Evolutionary conservation across 2,329 filamentous ascomycete species (phyloP).

Genomic region (Chrysosporium keratinophilum): DNA sequence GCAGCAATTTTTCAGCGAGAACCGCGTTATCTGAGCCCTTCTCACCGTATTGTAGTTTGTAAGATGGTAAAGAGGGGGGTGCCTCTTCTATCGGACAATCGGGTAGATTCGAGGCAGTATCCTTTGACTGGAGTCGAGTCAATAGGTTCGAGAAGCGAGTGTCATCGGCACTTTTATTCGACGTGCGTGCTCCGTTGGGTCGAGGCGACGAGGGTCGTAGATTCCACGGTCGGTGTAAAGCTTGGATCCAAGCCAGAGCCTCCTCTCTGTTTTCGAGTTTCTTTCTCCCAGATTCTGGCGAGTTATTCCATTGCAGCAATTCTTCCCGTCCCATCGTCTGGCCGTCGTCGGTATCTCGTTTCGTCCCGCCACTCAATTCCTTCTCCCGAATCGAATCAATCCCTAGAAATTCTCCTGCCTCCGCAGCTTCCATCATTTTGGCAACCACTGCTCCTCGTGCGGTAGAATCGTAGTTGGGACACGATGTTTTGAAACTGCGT

Average conservation of each 20-base stretch:
- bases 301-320: not conserved
- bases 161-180: not conserved
- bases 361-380: slow-evolving; percentile 9
- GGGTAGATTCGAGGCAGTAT: not conserved
- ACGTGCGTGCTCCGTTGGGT: not conserved
- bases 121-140: slow-evolving; percentile 1
- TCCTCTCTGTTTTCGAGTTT: not conserved
- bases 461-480: slow-evolving; percentile 34
- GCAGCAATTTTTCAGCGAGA: slow-evolving; percentile 19
- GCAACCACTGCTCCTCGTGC: slow-evolving; percentile 29
- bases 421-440: slow-evolving; percentile 37
- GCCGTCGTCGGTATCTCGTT: slow-evolving; percentile 12
- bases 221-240: slow-evolving; percentile 5
- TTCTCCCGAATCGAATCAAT: slow-evolving; percentile 28
- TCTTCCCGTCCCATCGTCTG: not conserved
- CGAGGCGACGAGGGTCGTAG: not conserved
- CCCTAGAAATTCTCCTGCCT: slow-evolving; percentile 35
- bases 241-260: slow-evolving; percentile 8
- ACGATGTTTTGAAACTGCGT: slow-evolving; percentile 32
- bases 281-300: not conserved
- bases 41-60: slow-evolving; percentile 1
- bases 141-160: slow-evolving; percentile 1
- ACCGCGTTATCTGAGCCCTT: not conserved
- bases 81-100: not conserved
- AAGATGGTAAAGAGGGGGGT: not conserved